Evolutionary conservation across 2,329 filamentous ascomycete genomes (phyloP).

Genomic region (Xylariaceae sp.): DNA sequence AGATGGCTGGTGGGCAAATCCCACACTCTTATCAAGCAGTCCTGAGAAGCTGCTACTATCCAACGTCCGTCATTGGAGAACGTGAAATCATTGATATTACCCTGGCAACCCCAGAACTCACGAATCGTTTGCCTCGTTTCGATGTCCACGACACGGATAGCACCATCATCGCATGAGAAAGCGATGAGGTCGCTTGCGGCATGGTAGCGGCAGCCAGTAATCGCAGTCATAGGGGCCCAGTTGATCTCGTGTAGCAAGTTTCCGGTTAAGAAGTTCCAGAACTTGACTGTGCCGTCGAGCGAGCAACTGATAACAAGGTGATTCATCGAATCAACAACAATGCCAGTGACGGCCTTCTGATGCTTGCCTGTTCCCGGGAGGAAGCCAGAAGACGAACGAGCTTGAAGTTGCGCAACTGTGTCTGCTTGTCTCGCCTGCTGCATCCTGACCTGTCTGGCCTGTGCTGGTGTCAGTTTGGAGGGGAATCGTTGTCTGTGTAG

Average conservation of each 20-base stretch:
- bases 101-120: slow-evolving; percentile 80
- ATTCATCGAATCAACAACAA: slow-evolving; percentile 86
- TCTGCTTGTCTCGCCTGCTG: slow-evolving; percentile 56
- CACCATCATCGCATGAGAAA: slow-evolving; percentile 82
- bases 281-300: slow-evolving; percentile 88
- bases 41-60: slow-evolving; percentile 82
- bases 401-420: slow-evolving; percentile 51
- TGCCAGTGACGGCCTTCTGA: slow-evolving; percentile 73
- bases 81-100: slow-evolving; percentile 70
- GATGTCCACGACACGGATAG: slow-evolving; percentile 82
- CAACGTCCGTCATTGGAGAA: slow-evolving; percentile 93
- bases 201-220: slow-evolving; percentile 76
- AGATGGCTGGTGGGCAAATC: slow-evolving; percentile 93
- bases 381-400: slow-evolving; percentile 40
- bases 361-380: slow-evolving; percentile 63
- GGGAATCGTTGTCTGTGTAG: slow-evolving; percentile 84
- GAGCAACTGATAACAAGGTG: slow-evolving; percentile 79
- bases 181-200: slow-evolving; percentile 78
- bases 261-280: slow-evolving; percentile 92
- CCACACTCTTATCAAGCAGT: slow-evolving; percentile 80
- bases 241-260: slow-evolving; percentile 73
- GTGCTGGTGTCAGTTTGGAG: slow-evolving; percentile 67
- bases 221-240: slow-evolving; percentile 71
- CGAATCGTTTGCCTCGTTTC: slow-evolving; percentile 86
- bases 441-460: slow-evolving; percentile 69